phyloP scores from a whole-genome alignment of 2,329 filamentous ascomycete species.

The Colletotrichum ledebouriae region DNA sequence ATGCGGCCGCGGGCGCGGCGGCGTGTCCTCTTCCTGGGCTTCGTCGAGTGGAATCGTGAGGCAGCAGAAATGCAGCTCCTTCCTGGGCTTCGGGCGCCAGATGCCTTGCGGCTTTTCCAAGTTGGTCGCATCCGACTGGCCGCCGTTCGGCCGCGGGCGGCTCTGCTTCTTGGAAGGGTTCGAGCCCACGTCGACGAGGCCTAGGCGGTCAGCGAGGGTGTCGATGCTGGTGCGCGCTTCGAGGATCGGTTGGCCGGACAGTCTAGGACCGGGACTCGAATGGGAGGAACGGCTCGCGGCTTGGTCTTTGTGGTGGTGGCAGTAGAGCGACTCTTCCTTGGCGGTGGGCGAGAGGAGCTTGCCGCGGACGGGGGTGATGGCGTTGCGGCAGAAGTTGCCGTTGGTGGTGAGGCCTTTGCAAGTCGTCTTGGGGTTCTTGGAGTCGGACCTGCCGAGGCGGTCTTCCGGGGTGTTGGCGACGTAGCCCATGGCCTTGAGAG shows the following conservation, averaged over 20 bases:
- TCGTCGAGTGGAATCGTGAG: conserved; percentile 64
- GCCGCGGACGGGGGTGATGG: conserved; percentile 62
- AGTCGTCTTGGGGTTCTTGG: conserved; percentile 84
- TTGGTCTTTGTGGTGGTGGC: conserved; percentile 96
- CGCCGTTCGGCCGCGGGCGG: conserved; percentile 44
- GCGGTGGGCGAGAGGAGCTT: conserved; percentile 48
- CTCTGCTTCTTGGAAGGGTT: conserved; percentile 55
- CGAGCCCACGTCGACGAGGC: conserved; percentile 72
- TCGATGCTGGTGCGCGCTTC: conserved; percentile 84
- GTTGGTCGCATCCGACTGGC: conserved; percentile 24
- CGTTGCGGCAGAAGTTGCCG: conserved; percentile 86
- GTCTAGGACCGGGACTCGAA: conserved; percentile 60
- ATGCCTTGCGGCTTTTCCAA: conserved; percentile 37
- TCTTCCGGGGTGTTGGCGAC: conserved; percentile 84
- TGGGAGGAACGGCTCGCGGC: conserved; percentile 70
- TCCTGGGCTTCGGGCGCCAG: conserved; percentile 46
- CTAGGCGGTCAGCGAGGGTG: conserved; percentile 84
- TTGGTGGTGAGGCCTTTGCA: conserved; percentile 88
- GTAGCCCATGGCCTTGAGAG: conserved; percentile 69
- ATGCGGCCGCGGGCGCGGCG: conserved; percentile 59
- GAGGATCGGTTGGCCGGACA: conserved; percentile 65
- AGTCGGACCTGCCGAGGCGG: conserved; percentile 82
- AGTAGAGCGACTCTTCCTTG: conserved; percentile 76
- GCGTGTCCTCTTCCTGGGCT: conserved; percentile 49
- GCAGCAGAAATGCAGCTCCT: conserved; percentile 62